A percentile compares a stretch with the other conserved stretches of the same genome.
Conservation (phyloP, 352 stramenopile species). For the Lagenidium giganteum region DNA sequence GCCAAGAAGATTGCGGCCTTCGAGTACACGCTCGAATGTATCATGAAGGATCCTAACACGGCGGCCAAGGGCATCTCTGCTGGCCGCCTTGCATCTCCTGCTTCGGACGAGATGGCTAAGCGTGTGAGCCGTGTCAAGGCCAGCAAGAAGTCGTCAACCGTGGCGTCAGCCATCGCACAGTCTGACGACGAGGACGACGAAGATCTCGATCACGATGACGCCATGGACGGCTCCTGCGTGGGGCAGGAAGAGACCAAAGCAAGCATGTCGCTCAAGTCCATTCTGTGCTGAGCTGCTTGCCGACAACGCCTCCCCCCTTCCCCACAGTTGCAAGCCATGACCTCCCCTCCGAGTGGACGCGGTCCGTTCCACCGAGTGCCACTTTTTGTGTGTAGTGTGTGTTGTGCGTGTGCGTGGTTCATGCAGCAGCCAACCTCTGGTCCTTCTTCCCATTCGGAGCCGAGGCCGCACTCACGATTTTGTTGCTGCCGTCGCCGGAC, state of each 20-base stretch:
- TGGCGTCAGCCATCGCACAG: slow-evolving; percentile 18
- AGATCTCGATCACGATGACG: slow-evolving; percentile 10
- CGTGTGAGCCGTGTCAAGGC: slow-evolving; percentile 26
- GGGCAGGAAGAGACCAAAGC: slow-evolving; percentile 16
- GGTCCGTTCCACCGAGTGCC: too few relatives aligned
- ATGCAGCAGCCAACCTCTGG: too few relatives aligned
- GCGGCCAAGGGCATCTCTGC: slow-evolving; percentile 50
- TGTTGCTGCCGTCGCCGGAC: too few relatives aligned
- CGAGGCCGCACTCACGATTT: too few relatives aligned
- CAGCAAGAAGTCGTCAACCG: slow-evolving; percentile 18
- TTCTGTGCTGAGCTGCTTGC: slow-evolving; percentile 55
- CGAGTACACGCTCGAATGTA: slow-evolving; percentile 62
- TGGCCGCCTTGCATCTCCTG: slow-evolving; percentile 34
- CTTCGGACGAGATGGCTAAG: slow-evolving; percentile 41
- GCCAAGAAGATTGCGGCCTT: slow-evolving; percentile 63
- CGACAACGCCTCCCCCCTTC: too few relatives aligned
- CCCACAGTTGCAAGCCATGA: too few relatives aligned
- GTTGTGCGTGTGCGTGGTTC: too few relatives aligned
- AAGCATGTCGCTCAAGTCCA: slow-evolving; percentile 58
- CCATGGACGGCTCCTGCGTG: slow-evolving; percentile 1
- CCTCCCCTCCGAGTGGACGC: too few relatives aligned
- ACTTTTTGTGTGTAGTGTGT: too few relatives aligned
- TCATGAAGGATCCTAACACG: slow-evolving; percentile 60
- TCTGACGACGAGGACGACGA: slow-evolving; percentile 33
- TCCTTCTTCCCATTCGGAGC: too few relatives aligned